Conservation (phyloP, 306 rosid species). For the Arachis stenosperma region DNA sequence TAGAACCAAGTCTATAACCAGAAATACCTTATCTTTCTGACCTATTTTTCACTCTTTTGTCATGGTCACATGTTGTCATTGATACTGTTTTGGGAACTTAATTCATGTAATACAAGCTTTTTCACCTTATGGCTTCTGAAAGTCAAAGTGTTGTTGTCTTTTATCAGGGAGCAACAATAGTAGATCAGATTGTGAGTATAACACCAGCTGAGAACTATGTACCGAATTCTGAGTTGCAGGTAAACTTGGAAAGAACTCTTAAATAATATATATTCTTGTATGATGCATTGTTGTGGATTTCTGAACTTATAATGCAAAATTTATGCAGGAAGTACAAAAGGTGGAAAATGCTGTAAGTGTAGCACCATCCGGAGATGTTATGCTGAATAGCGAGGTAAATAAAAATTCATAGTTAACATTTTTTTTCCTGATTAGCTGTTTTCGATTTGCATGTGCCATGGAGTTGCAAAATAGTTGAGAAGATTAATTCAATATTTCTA, state of each 20-base stretch:
- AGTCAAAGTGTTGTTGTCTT: constrained; percentile 34
- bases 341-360: constrained; percentile 58
- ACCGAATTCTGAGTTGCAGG: constrained; percentile 58
- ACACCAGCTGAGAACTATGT: constrained; percentile 73
- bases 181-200: constrained; percentile 81
- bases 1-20: constrained; percentile 8
- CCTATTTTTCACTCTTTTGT: background rate
- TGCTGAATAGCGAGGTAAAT: constrained; percentile 57
- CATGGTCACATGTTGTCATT: constrained; percentile 19
- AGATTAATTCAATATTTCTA: too few relatives aligned
- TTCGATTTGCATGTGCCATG: background rate
- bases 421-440: constrained; percentile 1
- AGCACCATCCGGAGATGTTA: constrained; percentile 52
- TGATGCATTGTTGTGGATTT: constrained; percentile 15
- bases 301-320: constrained; percentile 36
- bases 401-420: constrained; percentile 14
- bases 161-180: constrained; percentile 92
- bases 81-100: constrained; percentile 1
- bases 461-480: too few relatives aligned
- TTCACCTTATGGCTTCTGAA: constrained; percentile 3
- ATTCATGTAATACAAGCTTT: constrained; percentile 10
- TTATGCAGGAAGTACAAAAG: constrained; percentile 67
- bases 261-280: background rate
- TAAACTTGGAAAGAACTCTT: constrained; percentile 29
- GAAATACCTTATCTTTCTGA: background rate